Evolutionary conservation across 495 filamentous ascomycete species (phyloP).

Genomic region (Penicillium egyptiacum): DNA sequence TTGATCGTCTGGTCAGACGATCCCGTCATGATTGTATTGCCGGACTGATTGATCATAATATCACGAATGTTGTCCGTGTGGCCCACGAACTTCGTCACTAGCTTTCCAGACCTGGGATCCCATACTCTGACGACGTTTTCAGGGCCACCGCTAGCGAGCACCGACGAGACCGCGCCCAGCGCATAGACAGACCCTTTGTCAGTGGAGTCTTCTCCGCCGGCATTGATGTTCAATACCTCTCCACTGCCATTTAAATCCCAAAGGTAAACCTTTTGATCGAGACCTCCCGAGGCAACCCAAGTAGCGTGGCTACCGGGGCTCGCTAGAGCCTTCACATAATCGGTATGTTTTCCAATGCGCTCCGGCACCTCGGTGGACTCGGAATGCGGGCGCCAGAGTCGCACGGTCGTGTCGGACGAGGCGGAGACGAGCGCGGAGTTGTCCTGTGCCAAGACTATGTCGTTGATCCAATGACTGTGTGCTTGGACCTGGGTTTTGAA

Average conservation of each 20-base stretch:
- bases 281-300: conserved; percentile 95
- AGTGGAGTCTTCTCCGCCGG: conserved; percentile 71
- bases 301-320: conserved; percentile 66
- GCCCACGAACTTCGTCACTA: conserved; percentile 95
- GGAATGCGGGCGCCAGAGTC: conserved; percentile 88
- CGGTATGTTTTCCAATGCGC: conserved; percentile 87
- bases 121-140: conserved; percentile 92
- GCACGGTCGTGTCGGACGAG: conserved; percentile 92
- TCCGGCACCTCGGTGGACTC: conserved; percentile 64
- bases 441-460: conserved; percentile 81
- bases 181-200: conserved; percentile 97
- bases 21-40: conserved; percentile 89
- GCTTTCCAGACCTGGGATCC: conserved; percentile 86
- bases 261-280: conserved; percentile 86
- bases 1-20: conserved; percentile 97
- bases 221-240: conserved; percentile 80
- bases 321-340: conserved; percentile 94
- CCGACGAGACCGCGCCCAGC: conserved; percentile 67
- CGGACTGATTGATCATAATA: conserved; percentile 83
- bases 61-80: conserved; percentile 94
- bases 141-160: conserved; percentile 90
- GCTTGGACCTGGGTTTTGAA: conserved; percentile 92
- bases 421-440: conserved; percentile 87
- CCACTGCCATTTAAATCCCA: conserved; percentile 92
- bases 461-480: conserved; percentile 98